Base-by-base conservation (phyloP, 2,329 filamentous ascomycete species). In the Aplosporella prunicola region DNA sequence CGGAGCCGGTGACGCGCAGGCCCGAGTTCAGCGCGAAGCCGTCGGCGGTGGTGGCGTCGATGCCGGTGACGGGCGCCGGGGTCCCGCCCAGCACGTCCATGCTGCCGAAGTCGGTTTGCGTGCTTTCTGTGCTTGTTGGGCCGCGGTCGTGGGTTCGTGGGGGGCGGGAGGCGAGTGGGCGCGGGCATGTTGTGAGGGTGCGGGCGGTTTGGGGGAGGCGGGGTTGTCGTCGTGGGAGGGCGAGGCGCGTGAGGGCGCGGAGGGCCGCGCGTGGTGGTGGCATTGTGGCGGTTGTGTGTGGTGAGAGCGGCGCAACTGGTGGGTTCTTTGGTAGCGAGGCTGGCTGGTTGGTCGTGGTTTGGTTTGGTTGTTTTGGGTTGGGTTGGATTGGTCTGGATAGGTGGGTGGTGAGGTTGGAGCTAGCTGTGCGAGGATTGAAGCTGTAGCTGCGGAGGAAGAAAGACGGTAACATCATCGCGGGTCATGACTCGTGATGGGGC, bases 11-110 rank as follows among this genome's bases (percentile, higher is more conserved):
- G 20, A 93, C 76, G 36, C 74, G 78, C 23, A 82, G 65, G 9
- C 88, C 87, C 50, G 79, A 93, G 61, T 91, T 82, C 30, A 98
- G 68, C 46, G 82, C 76, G 59, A 98, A 98, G 2, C 91, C 91
- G 50, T 89, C 79, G 42, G 72, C 66, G 42, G 82, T 76, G 62
- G 85, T 93, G 5, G 82, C 78, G 50, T 95, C 87, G 30, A 98
- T 77, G 2, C 78, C 78, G 0, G 86, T 94, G 0, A 86, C 78
- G 0, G 89, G 91, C 4, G 75, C 68, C 0, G 86, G 82, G 1
- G 78, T 76, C 47, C 76, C 78, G 26, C 76, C 79, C 4, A 96
- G 71, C 5, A 98, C 80, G 56, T 98, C 79, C 46, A 96, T 70
- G 10, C 73, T 71, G 27, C 63, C 66, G 48, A 96, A 86, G 61